A percentile compares a stretch with the other conserved stretches of the same genome.
These are phyloP conservation scores for Nicotiana knightiana DNA, from an alignment of 257 asterid species.

Conservation along the genomic window DNA sequence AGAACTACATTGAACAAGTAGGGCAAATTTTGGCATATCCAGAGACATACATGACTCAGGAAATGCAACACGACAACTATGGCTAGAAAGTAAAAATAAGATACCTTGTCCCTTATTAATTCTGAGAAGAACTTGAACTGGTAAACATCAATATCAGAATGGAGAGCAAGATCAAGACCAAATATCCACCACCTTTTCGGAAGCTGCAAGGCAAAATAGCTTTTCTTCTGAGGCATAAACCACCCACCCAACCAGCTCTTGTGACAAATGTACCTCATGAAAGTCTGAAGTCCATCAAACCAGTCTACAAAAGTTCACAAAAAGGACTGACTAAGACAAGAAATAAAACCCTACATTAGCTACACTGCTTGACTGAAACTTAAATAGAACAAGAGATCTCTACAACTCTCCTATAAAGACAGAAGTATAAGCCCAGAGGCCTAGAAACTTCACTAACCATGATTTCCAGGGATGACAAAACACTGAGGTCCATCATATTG, in stretches of 20 bases:
- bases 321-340: not conserved
- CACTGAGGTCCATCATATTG: conserved; percentile 76
- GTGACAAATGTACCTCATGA: conserved; percentile 77
- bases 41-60: not conserved
- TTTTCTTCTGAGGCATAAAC: conserved; percentile 85
- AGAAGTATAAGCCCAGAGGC: not conserved
- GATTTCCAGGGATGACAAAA: conserved; percentile 79
- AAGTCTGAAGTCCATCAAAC: conserved; percentile 86
- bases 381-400: not conserved
- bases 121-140: conserved; percentile 75
- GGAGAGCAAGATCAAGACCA: conserved; percentile 80
- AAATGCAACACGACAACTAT: not conserved
- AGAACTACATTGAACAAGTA: not conserved
- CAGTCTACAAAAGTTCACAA: conserved; percentile 43
- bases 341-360: not conserved
- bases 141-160: conserved; percentile 67
- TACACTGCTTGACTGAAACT: not conserved
- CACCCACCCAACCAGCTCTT: conserved; percentile 90
- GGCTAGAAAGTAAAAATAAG: not conserved
- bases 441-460: conserved; percentile 39
- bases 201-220: conserved; percentile 80
- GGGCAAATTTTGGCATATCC: not conserved
- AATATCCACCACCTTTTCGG: conserved; percentile 88
- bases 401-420: not conserved
- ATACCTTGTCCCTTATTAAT: conserved; percentile 58